A percentile compares a stretch with the other conserved stretches of the same genome.
Conservation (phyloP, 345 rosid genomes). For the Streptanthus diversifolius region DNA sequence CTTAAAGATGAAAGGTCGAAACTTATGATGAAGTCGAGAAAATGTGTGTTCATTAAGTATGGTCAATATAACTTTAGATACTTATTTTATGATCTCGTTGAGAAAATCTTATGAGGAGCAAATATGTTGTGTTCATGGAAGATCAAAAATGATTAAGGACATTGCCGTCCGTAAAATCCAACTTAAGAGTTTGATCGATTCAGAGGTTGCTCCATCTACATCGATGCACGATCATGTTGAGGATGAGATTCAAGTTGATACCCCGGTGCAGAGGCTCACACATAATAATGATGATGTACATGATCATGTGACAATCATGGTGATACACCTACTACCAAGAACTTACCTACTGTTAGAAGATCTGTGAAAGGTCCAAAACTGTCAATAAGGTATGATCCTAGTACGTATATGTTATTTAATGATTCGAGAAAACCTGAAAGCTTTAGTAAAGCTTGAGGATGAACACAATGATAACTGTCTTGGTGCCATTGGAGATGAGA, state of each 20-base stretch:
- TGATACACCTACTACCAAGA: neutral
- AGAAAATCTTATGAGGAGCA: neutral
- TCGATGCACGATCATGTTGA: neutral
- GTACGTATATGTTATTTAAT: neutral
- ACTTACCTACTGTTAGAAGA: neutral
- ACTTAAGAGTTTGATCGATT: neutral
- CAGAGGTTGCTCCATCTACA: neutral
- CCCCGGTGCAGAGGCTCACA: neutral
- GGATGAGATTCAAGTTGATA: neutral
- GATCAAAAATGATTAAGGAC: neutral
- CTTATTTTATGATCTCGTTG: neutral
- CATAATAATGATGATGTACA: neutral
- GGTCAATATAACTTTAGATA: neutral
- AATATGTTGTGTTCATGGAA: neutral
- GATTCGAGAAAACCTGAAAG: neutral
- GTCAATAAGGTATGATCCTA: neutral
- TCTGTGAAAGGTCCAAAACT: neutral
- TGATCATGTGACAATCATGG: neutral
- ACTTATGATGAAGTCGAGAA: neutral
- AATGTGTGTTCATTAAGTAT: neutral
- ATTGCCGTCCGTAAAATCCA: neutral
- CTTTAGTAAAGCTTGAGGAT: neutral
- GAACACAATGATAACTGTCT: neutral
- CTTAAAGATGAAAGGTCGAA: neutral
- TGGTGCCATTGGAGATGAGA: neutral